Evolutionary conservation across 768 basidiomycete genomes (phyloP).

Genomic region (Suillus occidentalis): DNA sequence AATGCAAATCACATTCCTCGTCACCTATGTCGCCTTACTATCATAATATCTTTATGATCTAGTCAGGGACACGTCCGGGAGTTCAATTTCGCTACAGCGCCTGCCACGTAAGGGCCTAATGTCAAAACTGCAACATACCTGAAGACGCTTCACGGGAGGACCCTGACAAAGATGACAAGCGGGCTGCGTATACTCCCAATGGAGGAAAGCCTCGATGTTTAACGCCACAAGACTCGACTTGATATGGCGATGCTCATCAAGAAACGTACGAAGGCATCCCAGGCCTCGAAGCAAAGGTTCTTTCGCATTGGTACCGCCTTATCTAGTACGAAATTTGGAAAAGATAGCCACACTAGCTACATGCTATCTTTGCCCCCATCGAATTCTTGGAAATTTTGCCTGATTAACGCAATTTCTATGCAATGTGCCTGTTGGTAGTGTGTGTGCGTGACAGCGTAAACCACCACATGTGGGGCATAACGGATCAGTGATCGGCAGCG

Average conservation of each 20-base stretch:
- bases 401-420: background rate
- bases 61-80: too few species aligned
- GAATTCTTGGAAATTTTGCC: background rate
- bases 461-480: background rate
- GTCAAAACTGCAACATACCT: too few species aligned
- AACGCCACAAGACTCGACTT: background rate
- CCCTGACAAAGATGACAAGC: too few species aligned
- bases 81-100: too few species aligned
- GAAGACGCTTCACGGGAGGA: too few species aligned
- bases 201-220: background rate
- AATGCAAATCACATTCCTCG: too few species aligned
- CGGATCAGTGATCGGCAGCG: background rate
- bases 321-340: background rate
- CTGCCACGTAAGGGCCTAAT: too few species aligned
- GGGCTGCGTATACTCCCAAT: background rate
- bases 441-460: background rate
- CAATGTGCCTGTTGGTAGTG: background rate
- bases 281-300: background rate
- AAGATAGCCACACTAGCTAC: background rate
- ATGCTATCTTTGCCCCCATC: background rate
- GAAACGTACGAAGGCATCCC: background rate
- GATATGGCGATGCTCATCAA: background rate
- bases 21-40: too few species aligned
- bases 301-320: background rate
- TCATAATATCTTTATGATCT: too few species aligned